phyloP scores from a whole-genome alignment of 2,329 filamentous ascomycete species.

The Fulvia fulva region DNA sequence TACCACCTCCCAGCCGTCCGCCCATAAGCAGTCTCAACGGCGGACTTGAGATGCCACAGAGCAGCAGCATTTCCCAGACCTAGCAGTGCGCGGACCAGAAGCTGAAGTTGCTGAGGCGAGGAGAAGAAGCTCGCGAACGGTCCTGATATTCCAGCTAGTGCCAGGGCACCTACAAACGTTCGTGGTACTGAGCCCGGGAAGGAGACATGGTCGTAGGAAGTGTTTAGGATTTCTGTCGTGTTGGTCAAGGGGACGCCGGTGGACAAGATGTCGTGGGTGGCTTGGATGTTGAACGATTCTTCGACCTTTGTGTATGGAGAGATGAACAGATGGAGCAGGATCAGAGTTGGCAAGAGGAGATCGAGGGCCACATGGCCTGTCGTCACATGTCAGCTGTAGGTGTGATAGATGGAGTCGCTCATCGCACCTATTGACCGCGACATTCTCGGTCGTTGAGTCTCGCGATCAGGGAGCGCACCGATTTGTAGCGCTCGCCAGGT shows the following conservation, averaged over 20 bases:
- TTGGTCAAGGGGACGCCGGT: slow-evolving; percentile 64
- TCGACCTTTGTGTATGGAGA: slow-evolving; percentile 96
- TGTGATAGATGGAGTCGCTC: background rate
- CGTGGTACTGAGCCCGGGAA: slow-evolving; percentile 91
- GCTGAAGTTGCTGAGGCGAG: slow-evolving; percentile 55
- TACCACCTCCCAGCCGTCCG: slow-evolving; percentile 71
- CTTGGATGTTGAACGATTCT: slow-evolving; percentile 97
- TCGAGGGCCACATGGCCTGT: slow-evolving; percentile 47
- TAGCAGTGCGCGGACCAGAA: slow-evolving; percentile 68
- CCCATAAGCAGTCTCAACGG: slow-evolving; percentile 66
- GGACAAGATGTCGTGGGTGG: slow-evolving; percentile 79
- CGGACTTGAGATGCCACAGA: slow-evolving; percentile 62
- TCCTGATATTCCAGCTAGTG: slow-evolving; percentile 69
- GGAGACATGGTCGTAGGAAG: slow-evolving; percentile 79
- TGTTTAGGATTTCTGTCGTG: slow-evolving; percentile 34
- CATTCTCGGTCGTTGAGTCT: slow-evolving; percentile 4
- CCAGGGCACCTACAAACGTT: slow-evolving; percentile 77
- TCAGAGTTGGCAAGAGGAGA: slow-evolving; percentile 55
- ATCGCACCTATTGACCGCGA: background rate
- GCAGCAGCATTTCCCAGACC: slow-evolving; percentile 70
- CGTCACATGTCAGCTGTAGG: background rate
- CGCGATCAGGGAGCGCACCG: slow-evolving; percentile 8
- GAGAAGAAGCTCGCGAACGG: slow-evolving; percentile 59
- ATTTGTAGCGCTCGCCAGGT: slow-evolving; percentile 23
- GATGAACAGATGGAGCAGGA: slow-evolving; percentile 32